Base-by-base conservation (phyloP, 805 yeast species). In the Yarrowia sp. region DNA sequence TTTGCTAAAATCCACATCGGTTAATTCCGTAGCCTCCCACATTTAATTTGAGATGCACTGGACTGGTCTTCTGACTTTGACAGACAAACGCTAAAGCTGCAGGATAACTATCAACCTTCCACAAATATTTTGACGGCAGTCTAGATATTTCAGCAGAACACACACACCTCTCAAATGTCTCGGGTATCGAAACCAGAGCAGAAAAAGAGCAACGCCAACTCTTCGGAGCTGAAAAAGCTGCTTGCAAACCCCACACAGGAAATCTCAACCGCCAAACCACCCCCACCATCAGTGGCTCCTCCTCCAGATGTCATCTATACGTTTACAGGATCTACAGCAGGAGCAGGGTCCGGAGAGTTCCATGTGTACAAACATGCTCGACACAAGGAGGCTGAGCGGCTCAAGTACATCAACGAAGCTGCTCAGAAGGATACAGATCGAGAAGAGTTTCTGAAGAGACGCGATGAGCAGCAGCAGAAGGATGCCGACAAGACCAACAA, bases 271-370 rank as follows among this genome's bases (percentile, higher is more conserved):
- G 65, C 64, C 8, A 58, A 58, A 33, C 51, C 64, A 11, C 64
- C 51, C 15, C 51, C 51, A 57, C 73, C 51, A 11, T 43, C 64
- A 18, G 64, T 58, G 39, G 50, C 64, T 18, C 70, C 71, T 17
- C 75, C 71, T 36, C 72, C 71, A n/a, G 76, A 71, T 28, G 65
- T 74, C 33, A 68, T 73, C 15, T 67, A 65, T 36, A 72, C 72
- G 45, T 71, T 72, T 15, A 69, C 73, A 15, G 76, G 78, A 8
- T 71, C 76, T 4, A 71, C 72, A 55, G 71, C 78, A 6, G 78
- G 74, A n/a, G 75, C 78, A 4, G 75, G 77, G 8, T 73, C 78
- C 1, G 78, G 78, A n/a, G 77, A 75, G 62, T 75, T 75, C 65
- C 78, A 75, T 66, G 69, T 72, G 18, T 75, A 73, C 68, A 75